Evolutionary conservation across 2,329 filamentous ascomycete species (phyloP), one percentile per base, ranked within the genome.

Genomic region (Ascosphaera apis): DNA sequence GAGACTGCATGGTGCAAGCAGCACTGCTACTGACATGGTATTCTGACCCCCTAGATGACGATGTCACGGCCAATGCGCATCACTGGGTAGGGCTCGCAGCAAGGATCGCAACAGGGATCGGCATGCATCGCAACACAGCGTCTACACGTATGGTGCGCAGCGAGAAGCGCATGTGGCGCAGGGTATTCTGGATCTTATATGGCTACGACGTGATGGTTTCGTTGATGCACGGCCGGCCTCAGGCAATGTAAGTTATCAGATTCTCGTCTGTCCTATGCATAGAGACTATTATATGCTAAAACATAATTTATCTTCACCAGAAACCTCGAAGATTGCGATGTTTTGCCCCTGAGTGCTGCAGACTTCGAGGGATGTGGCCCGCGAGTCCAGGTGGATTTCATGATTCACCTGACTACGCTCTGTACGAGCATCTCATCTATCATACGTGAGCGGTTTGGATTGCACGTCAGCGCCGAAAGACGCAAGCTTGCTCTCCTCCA

Each of bases 1-100:
- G 66, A 11, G 60, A 64, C 40, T 56, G 60, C 21, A 53, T 68
- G 35, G 55, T 69, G n/a, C 66, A 69, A 45, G 61, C 61, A 3
- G 63, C 65, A 2, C 49, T 69, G 15, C 54, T 69, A 1, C 43
- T 69, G 36, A 67, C 64, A 2, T 69, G 66, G 66, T 61, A 67
- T 41, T 61, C 63, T 1, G 63, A 69, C 34, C 49, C 48, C 6
- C 58, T 62, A 11, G 62, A 64, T 16, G 66, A 69, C 41, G 64
- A 67, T 45, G 60, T 68, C 4, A 52, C 63, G 3, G 61, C 63
- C 28, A 68, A 69, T 42, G 58, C 61, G 12, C 66, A 57, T 41
- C 53, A 59, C 40, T 69, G 65, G 65, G 54, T 67, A 4, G 66
- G 66, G 2, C 54, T 65, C 3, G 66, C 64, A 3, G 56, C 56